phyloP scores from a whole-genome alignment of 2,329 filamentous ascomycete species.

The Talaromyces sp. region DNA sequence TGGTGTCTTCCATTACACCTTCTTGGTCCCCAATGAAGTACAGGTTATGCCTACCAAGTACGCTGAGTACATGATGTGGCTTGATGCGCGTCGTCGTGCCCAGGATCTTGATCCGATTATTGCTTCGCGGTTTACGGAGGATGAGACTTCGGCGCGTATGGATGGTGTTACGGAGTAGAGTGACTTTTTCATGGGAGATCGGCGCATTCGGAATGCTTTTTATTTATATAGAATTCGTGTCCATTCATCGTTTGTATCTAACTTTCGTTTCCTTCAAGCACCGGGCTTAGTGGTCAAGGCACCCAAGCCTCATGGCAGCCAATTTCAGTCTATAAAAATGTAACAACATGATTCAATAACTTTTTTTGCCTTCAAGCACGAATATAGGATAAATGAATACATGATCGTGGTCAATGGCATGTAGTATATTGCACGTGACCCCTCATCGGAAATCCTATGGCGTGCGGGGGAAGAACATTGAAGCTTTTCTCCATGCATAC shows the following conservation, averaged over 20 bases:
- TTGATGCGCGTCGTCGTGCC: constrained; percentile 59
- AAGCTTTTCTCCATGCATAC: background rate
- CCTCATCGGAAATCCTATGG: background rate
- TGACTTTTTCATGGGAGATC: background rate
- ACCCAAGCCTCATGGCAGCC: background rate
- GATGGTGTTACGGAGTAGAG: constrained; percentile 43
- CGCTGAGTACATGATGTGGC: constrained; percentile 64
- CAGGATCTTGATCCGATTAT: constrained; percentile 50
- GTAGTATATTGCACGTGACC: background rate
- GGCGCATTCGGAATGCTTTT: background rate
- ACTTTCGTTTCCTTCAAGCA: too few species aligned
- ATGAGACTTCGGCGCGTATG: constrained; percentile 19
- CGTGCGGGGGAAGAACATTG: background rate
- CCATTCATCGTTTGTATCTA: background rate
- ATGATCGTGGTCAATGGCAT: background rate
- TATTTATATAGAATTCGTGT: background rate
- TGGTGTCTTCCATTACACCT: constrained; percentile 75
- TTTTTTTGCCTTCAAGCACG: background rate
- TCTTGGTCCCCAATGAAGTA: constrained; percentile 63
- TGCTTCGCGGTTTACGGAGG: constrained; percentile 33
- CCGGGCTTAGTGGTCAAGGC: background rate
- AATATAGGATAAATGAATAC: background rate
- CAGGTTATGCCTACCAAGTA: constrained; percentile 66
- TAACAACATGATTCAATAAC: background rate
- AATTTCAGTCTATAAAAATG: background rate